Evolutionary conservation across 1,139 yeast genomes (phyloP).

Genomic region (Barnettozyma hawaiiensis): DNA sequence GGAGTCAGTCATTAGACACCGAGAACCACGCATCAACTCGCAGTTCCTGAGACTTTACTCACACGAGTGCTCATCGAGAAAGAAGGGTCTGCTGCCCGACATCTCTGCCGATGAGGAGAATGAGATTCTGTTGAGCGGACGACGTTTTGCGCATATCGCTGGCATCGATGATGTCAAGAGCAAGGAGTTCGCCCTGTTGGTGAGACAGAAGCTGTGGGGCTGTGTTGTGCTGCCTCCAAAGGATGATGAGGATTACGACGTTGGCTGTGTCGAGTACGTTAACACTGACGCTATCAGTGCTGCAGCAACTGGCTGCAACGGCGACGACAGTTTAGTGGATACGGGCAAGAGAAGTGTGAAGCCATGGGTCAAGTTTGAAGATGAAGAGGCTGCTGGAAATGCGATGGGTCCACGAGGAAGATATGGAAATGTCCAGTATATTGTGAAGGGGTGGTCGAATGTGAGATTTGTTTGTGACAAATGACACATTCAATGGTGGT

Average conservation of each 20-base stretch:
- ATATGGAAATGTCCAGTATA: constrained; percentile 18
- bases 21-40: constrained; percentile 44
- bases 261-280: constrained; percentile 12
- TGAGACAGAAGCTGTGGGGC: constrained; percentile 45
- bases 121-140: constrained; percentile 8
- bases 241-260: constrained; percentile 29
- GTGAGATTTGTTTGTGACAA: background rate
- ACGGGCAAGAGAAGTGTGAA: constrained; percentile 27
- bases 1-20: constrained; percentile 22
- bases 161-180: background rate
- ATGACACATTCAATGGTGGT: background rate
- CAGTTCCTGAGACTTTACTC: constrained; percentile 42
- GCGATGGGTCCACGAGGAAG: constrained; percentile 7
- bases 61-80: constrained; percentile 38
- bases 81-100: constrained; percentile 32
- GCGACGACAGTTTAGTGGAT: constrained; percentile 17
- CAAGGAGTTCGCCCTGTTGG: constrained; percentile 33
- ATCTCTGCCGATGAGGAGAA: constrained; percentile 27
- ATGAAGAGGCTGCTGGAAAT: constrained; percentile 7
- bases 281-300: background rate
- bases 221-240: constrained; percentile 43
- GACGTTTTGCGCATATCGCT: background rate
- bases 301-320: no score
- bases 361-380: constrained; percentile 35
- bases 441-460: constrained; percentile 2